Base-by-base conservation (phyloP, 805 yeast species). In the Hyphopichia homilentoma region DNA sequence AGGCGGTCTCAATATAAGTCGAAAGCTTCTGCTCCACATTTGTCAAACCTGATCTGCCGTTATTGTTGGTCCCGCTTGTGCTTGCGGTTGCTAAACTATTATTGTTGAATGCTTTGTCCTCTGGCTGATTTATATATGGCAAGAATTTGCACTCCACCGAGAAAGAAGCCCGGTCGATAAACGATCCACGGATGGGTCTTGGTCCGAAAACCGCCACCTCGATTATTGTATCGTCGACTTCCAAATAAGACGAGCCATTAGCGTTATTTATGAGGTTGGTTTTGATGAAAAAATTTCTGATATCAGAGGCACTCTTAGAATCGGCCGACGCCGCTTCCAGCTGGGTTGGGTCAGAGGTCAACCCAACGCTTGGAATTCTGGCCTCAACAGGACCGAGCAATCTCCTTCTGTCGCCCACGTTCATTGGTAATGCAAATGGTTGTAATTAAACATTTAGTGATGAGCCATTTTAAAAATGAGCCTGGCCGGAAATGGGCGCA, bases 141-240 rank as follows among this genome's bases (percentile, higher is more conserved):
- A 74, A 63, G 36, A 79, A 69, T 43, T 69, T 68, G 30, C 73
- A 69, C 35, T 71, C 78, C 8, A 84, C 87, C 17, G 79, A 71
- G 25, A 85, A 59, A 4, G 77, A 67, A 3, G 89, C 89, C 31
- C 75, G 65, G 15, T 81, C 78, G 23, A 75, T 68, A 52, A 81
- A 85, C 4, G 85, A 73, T 2, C 87, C 86, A 39, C 84, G 68
- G 39, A 76, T 79, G 6, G 97, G 96, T 43, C 88, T 70, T 4
- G 97, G 97, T 0, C 97, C 97, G 57, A 79, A 84, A 0, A 90
- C 79, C 4, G 87, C 71, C 1, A 82, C 81, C 34, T 80, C 75
- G 5, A 87, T 57, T 28, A 79, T 73, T 16, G 75, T 74, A 16
- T 75, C 69, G 20, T 75, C 84, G 0, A 68, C 61, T 54, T 89